Percentiles rank a stretch among this genome's conserved stretches.
phyloP scores from a whole-genome alignment of 2,329 filamentous ascomycete genomes.

The Annulohypoxylon truncatum region DNA sequence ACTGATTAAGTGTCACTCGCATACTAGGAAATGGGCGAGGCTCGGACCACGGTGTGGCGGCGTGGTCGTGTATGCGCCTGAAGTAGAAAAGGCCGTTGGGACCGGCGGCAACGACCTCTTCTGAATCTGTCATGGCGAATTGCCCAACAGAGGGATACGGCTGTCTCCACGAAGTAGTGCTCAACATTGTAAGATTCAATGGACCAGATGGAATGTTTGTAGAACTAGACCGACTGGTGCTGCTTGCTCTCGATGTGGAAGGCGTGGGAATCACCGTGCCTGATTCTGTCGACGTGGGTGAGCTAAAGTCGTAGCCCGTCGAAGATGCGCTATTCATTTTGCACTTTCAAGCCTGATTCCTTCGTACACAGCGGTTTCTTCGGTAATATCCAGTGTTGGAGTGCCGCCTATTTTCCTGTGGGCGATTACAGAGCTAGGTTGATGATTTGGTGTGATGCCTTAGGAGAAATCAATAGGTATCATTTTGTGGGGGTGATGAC shows the following conservation, averaged over 20 bases:
- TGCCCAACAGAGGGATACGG: conserved; percentile 37
- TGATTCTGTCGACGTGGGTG: conserved; percentile 26
- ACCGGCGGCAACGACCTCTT: conserved; percentile 35
- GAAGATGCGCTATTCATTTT: conserved; percentile 21
- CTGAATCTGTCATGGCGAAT: conserved; percentile 33
- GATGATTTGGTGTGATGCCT: conserved; percentile 2
- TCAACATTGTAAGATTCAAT: conserved; percentile 26
- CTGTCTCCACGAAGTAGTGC: conserved; percentile 33
- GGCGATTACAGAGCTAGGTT: conserved; percentile 15
- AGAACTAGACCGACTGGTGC: conserved; percentile 17
- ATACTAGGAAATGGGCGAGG: conserved; percentile 24
- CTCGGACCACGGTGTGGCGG: conserved; percentile 34
- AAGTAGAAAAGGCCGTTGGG: conserved; percentile 38
- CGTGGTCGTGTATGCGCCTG: conserved; percentile 31
- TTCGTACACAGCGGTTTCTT: conserved; percentile 23
- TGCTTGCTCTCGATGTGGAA: conserved; percentile 28
- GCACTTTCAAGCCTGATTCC: conserved; percentile 10
- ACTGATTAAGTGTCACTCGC: conserved; percentile 24
- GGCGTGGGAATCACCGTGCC: conserved; percentile 28
- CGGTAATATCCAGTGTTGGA: conserved; percentile 11
- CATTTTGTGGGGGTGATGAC: too few relatives aligned
- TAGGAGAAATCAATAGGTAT: not conserved
- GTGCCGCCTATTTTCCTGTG: conserved; percentile 16
- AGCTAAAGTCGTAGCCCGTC: conserved; percentile 13
- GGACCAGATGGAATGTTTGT: conserved; percentile 22